Conservation (phyloP, 177 flowering plant species). For the Vitis hybrid region DNA sequence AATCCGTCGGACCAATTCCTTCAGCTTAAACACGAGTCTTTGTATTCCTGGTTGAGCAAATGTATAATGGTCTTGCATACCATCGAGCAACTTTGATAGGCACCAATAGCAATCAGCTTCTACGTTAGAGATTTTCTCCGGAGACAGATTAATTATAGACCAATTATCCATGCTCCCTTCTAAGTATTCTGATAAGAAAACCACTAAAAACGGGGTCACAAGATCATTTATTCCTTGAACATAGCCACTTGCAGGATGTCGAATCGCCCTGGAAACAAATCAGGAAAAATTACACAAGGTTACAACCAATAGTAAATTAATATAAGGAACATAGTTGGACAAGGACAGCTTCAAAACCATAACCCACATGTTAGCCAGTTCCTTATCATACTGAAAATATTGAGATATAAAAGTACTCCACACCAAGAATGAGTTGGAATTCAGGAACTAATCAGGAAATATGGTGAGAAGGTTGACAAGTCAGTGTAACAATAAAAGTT, state of each 20-base stretch:
- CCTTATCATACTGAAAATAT: neutral
- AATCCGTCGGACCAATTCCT: slow-evolving; percentile 88
- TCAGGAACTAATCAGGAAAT: neutral
- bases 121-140: slow-evolving; percentile 55
- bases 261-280: slow-evolving; percentile 78
- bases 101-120: slow-evolving; percentile 99
- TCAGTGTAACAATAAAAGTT: neutral
- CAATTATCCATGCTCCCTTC: slow-evolving; percentile 78
- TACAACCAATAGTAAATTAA: no score
- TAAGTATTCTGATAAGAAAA: slow-evolving; percentile 87
- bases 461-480: neutral
- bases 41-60: slow-evolving; percentile 99
- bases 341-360: neutral
- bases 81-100: slow-evolving; percentile 89
- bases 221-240: slow-evolving; percentile 99
- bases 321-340: neutral
- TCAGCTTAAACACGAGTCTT: slow-evolving; percentile 90
- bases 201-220: slow-evolving; percentile 90
- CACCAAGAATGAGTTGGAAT: neutral
- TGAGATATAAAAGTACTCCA: neutral
- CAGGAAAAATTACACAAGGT: slow-evolving; percentile 7
- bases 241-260: slow-evolving; percentile 99
- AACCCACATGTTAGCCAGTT: neutral
- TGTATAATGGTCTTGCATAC: slow-evolving; percentile 99
- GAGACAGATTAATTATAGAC: slow-evolving; percentile 61